A percentile compares a stretch with the other conserved stretches of the same genome.
Evolutionary conservation across 805 yeast genomes (phyloP).

Genomic region (Kodamaea neixiangensis): DNA sequence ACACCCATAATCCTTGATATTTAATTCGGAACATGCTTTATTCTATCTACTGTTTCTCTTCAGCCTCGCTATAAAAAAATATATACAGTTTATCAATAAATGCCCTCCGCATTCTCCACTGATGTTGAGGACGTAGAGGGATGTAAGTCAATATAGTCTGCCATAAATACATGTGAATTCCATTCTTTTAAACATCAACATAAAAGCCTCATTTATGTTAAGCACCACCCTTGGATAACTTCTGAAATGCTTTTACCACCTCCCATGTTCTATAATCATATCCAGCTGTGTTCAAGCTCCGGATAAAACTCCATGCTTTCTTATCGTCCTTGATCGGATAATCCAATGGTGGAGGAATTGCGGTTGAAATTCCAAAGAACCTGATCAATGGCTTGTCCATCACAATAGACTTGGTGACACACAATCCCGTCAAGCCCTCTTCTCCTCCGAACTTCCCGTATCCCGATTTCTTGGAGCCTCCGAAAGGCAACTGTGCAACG

Average conservation of each 20-base stretch:
- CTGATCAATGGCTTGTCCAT: constrained; percentile 75
- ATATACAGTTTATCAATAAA: constrained; percentile 6
- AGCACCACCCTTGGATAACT: constrained; percentile 37
- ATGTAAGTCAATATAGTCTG: not conserved
- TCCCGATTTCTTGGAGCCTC: constrained; percentile 91
- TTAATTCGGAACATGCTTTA: constrained; percentile 1
- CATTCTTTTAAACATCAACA: too few relatives aligned
- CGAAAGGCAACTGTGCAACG: constrained; percentile 95
- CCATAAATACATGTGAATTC: too few relatives aligned
- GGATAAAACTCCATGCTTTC: constrained; percentile 88
- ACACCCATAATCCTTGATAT: constrained; percentile 1
- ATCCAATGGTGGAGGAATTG: constrained; percentile 86
- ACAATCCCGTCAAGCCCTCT: constrained; percentile 91
- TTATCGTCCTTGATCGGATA: constrained; percentile 83
- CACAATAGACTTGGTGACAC: constrained; percentile 84
- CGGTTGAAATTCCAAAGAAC: constrained; percentile 59
- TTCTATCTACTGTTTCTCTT: constrained; percentile 6
- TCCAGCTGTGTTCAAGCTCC: constrained; percentile 78
- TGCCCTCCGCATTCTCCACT: not conserved
- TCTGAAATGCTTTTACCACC: constrained; percentile 41
- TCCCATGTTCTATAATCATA: constrained; percentile 78
- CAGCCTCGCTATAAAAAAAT: not conserved
- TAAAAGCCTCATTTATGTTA: not conserved
- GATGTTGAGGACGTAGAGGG: not conserved
- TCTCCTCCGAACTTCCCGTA: constrained; percentile 98